Conservation (phyloP, 2,329 filamentous ascomycete genomes). For the Alternaria postmessia region DNA sequence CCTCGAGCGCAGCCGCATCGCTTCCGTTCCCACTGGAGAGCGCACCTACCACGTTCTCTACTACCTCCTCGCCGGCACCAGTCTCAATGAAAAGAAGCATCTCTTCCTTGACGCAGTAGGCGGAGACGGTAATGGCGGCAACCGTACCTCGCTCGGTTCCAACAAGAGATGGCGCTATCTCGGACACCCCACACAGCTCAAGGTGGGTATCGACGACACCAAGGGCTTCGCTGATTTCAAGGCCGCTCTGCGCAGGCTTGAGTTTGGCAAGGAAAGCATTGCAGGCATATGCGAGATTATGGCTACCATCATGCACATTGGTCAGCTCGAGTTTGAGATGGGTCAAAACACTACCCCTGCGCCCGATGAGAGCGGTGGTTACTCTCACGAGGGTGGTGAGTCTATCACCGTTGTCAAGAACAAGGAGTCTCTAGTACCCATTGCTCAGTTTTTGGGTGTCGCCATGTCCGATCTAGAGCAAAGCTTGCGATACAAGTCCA, state of each 20-base stretch:
- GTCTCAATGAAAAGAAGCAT: slow-evolving; percentile 87
- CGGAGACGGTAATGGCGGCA: slow-evolving; percentile 60
- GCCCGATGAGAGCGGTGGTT: slow-evolving; percentile 92
- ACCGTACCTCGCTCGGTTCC: slow-evolving; percentile 63
- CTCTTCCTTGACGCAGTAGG: slow-evolving; percentile 67
- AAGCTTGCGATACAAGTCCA: slow-evolving; percentile 93
- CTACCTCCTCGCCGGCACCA: slow-evolving; percentile 93
- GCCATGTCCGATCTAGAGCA: slow-evolving; percentile 81
- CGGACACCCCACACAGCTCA: slow-evolving; percentile 94
- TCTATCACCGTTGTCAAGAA: slow-evolving; percentile 89
- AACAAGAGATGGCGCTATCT: slow-evolving; percentile 94
- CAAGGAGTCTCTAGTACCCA: slow-evolving; percentile 83
- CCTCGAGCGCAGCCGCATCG: slow-evolving; percentile 88
- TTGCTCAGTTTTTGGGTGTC: slow-evolving; percentile 95
- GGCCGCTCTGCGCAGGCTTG: slow-evolving; percentile 89
- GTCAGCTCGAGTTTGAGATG: slow-evolving; percentile 91
- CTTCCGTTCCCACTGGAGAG: slow-evolving; percentile 92
- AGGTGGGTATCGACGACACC: slow-evolving; percentile 93
- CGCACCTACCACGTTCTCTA: slow-evolving; percentile 96
- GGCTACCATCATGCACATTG: slow-evolving; percentile 94
- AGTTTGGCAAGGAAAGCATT: slow-evolving; percentile 92
- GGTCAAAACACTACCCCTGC: slow-evolving; percentile 79
- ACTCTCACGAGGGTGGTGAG: slow-evolving; percentile 92
- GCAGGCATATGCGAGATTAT: slow-evolving; percentile 96
- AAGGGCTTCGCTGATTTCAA: slow-evolving; percentile 99